Conservation (phyloP, 2,329 filamentous ascomycete species). For the Neoscytalidium dimidiatum region DNA sequence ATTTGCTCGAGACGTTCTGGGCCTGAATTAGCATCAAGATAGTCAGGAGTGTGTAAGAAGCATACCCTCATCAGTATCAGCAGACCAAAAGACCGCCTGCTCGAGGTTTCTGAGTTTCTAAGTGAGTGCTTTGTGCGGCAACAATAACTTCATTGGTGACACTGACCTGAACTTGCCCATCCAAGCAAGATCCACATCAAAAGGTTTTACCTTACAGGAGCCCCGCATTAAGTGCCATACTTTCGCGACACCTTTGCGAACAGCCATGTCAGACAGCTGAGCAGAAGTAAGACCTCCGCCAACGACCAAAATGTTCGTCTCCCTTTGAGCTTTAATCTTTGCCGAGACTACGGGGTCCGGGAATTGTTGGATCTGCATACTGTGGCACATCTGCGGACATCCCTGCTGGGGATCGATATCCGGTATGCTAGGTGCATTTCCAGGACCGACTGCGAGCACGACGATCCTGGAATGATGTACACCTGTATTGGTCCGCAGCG, state of each 20-base stretch:
- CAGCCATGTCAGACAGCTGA: conserved; percentile 68
- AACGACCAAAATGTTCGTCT: conserved; percentile 69
- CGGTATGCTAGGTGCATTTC: conserved; percentile 57
- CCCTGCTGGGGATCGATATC: conserved; percentile 26
- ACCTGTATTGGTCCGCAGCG: conserved; percentile 58
- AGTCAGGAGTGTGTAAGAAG: neutral
- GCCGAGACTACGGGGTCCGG: conserved; percentile 55
- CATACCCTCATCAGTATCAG: conserved; percentile 64
- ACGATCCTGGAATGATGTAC: conserved; percentile 62
- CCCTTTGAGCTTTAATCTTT: conserved; percentile 52
- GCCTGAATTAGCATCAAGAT: neutral
- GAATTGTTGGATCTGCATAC: conserved; percentile 62
- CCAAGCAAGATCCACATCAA: conserved; percentile 76
- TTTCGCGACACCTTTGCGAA: conserved; percentile 65
- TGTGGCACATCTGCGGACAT: conserved; percentile 60
- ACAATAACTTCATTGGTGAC: too few relatives aligned
- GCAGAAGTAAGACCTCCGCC: conserved; percentile 77
- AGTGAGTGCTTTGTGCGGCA: too few relatives aligned
- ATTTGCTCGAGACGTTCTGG: conserved; percentile 67
- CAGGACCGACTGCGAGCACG: conserved; percentile 71
- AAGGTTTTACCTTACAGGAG: conserved; percentile 67
- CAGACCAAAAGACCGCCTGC: conserved; percentile 75
- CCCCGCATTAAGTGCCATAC: conserved; percentile 72
- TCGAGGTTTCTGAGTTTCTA: conserved; percentile 76
- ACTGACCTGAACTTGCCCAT: conserved; percentile 83